Percentiles rank a stretch among this genome's conserved stretches.
Conservation (phyloP, 2,329 filamentous ascomycete genomes). For the Penicillium sp. region DNA sequence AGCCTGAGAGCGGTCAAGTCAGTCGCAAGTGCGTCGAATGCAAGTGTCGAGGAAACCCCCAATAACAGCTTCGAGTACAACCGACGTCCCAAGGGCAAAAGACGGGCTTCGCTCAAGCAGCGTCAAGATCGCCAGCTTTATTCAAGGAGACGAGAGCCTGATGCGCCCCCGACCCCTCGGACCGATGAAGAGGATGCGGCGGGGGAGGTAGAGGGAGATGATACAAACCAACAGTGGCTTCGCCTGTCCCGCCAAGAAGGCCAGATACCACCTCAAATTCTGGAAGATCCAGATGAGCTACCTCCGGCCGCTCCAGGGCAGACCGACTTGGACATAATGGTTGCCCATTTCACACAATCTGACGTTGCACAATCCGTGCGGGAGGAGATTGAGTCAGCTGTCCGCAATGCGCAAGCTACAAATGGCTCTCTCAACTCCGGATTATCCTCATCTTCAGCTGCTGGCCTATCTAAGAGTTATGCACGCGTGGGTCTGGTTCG, state of each 20-base stretch:
- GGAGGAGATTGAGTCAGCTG: conserved; percentile 76
- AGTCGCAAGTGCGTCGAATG: conserved; percentile 79
- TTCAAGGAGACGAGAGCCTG: conserved; percentile 74
- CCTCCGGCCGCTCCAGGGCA: conserved; percentile 64
- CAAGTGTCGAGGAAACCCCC: conserved; percentile 71
- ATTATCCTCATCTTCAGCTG: conserved; percentile 49
- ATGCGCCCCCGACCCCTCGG: conserved; percentile 62
- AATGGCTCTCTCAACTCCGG: conserved; percentile 69
- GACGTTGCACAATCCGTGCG: conserved; percentile 75
- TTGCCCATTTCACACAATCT: conserved; percentile 76
- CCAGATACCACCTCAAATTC: conserved; percentile 61
- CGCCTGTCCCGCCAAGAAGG: conserved; percentile 61
- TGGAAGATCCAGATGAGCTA: conserved; percentile 71
- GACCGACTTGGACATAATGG: conserved; percentile 82
- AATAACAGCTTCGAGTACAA: conserved; percentile 65
- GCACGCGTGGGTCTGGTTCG: conserved; percentile 76
- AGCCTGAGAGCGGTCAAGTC: conserved; percentile 90
- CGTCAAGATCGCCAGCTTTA: conserved; percentile 91
- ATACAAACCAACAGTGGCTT: conserved; percentile 63
- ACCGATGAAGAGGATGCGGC: conserved; percentile 65
- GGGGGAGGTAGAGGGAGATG: conserved; percentile 49
- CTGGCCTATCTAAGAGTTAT: conserved; percentile 77
- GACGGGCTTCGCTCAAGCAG: conserved; percentile 79
- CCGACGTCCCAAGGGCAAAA: conserved; percentile 69
- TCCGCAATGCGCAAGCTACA: conserved; percentile 66